Evolutionary conservation across 148 eudicot species (phyloP), one percentile per base, ranked within the genome.

Genomic region (Pouteria glomerata): DNA sequence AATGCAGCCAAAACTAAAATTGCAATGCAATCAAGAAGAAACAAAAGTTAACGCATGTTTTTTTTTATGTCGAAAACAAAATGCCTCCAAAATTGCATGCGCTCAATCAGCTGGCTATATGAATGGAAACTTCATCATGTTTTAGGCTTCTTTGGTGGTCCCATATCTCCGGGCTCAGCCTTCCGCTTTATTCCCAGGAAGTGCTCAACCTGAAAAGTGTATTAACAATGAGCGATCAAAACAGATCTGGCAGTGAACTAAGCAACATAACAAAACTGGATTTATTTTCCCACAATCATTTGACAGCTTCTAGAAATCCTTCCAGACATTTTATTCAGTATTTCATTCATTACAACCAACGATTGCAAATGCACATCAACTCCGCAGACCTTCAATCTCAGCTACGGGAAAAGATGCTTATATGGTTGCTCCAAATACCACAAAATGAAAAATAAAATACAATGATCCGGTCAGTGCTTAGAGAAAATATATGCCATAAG

Each of bases 111-210:
- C 35, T 34, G 26, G 24, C 2, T 57, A 3, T 39, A 29, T 2
- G 5, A 0, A n/a, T n/a, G n/a, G 23, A 10, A 60, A 47, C 8
- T 69, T 81, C 78, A 78, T 8, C 78, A 78, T 8, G 69, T 79
- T 79, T 80, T 87, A 3, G 86, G 93, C 81, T 79, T 94, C 85
- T 86, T 89, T 44, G 86, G 86, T 3, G 83, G 76, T 26, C 77
- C 80, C 16, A 76, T 71, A 70, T 79, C 80, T 71, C 83, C 88
- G 29, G 77, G 60, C 62, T 82, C 92, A 3, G 85, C 59, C 82
- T 86, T 94, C 58, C 98, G 93, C 83, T 89, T 91, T 78, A 94
- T 89, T 37, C 97, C 97, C 76, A 94, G 57, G 57, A 94, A 91
- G 79, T 88, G 91, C 79, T 94, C 98, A 30, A 94, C 98, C 98